Evolutionary conservation across 2,329 filamentous ascomycete genomes (phyloP).

Genomic region (Paracamarosporium sp.): DNA sequence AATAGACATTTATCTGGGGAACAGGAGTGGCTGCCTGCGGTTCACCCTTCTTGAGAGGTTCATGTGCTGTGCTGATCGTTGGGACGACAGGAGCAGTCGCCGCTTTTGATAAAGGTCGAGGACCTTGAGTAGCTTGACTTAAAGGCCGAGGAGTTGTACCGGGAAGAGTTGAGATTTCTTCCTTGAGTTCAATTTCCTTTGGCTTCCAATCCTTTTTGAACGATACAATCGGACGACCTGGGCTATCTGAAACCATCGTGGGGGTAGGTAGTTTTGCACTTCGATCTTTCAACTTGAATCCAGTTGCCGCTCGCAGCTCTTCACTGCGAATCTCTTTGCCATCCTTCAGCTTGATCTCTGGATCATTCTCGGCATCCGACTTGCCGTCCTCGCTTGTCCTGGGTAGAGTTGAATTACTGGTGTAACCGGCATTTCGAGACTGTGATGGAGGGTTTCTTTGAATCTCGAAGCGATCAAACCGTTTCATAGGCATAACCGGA

Average conservation of each 20-base stretch:
- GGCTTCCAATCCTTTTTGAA: constrained; percentile 86
- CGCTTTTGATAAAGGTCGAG: constrained; percentile 42
- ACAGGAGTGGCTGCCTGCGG: constrained; percentile 26
- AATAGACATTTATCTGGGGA: constrained; percentile 40
- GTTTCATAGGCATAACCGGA: constrained; percentile 51
- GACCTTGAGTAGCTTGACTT: constrained; percentile 24
- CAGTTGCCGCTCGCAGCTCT: constrained; percentile 89
- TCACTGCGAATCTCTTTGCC: constrained; percentile 84
- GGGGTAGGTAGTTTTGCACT: constrained; percentile 88
- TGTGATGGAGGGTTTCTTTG: constrained; percentile 84
- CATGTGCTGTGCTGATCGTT: constrained; percentile 58
- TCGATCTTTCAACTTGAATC: constrained; percentile 84
- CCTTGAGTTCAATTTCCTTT: constrained; percentile 75
- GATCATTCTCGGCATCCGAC: constrained; percentile 38
- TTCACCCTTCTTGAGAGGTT: constrained; percentile 18
- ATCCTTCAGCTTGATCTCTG: constrained; percentile 68
- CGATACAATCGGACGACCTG: constrained; percentile 94
- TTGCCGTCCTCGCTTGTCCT: constrained; percentile 36
- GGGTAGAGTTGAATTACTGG: constrained; percentile 63
- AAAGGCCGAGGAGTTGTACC: constrained; percentile 26
- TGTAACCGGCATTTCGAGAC: constrained; percentile 82
- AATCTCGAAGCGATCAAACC: constrained; percentile 70
- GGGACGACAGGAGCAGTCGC: constrained; percentile 55
- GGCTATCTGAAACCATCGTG: constrained; percentile 87
- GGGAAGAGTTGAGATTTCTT: constrained; percentile 44